Conservation (phyloP, 2,329 filamentous ascomycete genomes). For the Ciborinia camelliae region DNA sequence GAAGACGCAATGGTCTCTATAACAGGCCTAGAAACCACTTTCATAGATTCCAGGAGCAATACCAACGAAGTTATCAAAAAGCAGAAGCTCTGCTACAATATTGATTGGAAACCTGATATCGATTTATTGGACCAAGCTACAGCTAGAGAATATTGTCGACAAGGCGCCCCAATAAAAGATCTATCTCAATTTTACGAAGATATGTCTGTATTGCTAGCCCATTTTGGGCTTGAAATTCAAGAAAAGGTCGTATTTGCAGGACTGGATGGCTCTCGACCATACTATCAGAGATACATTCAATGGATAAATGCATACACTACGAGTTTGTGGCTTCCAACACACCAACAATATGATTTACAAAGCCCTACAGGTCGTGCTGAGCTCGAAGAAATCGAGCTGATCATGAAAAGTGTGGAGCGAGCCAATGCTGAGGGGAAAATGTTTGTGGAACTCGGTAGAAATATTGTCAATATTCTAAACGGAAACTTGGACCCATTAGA, state of each 20-base stretch:
- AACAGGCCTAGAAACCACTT: not conserved
- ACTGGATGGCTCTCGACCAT: not conserved
- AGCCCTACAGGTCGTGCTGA: not conserved
- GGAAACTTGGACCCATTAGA: not conserved
- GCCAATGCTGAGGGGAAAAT: not conserved
- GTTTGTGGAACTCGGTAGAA: not conserved
- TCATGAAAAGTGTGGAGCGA: slow-evolving; percentile 11
- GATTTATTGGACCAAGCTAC: not conserved
- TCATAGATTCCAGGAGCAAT: not conserved
- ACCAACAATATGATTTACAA: not conserved
- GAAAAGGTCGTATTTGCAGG: not conserved
- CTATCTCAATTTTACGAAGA: not conserved
- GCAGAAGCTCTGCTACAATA: not conserved
- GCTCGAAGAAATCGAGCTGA: not conserved
- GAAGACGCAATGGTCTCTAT: not conserved
- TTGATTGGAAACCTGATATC: not conserved
- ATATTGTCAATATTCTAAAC: not conserved
- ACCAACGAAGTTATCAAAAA: not conserved
- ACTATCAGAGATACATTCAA: not conserved
- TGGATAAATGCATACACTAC: not conserved
- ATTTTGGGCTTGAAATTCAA: not conserved
- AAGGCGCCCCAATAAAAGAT: not conserved
- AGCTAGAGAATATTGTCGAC: not conserved
- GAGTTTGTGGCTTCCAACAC: not conserved
- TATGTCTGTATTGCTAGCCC: not conserved